Evolutionary conservation across 208 protist species (phyloP), one percentile per base, ranked within the genome.

Genomic region (Vickermania spadyakhi): DNA sequence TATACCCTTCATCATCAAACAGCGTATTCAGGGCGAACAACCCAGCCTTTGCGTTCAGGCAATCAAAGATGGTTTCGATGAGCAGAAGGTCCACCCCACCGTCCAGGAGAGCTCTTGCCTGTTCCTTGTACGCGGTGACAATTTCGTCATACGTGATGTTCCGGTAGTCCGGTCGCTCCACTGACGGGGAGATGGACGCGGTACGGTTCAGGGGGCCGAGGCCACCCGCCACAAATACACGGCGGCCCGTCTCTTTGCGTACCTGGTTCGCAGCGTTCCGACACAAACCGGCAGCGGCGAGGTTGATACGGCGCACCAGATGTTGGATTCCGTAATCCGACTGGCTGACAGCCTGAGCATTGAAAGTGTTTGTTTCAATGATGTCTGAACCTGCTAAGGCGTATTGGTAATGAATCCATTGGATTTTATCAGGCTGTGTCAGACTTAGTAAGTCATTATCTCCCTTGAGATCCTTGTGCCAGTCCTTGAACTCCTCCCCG

Each of bases 281-380:
- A 59, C 87, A 89, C 14, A 96, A 56, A 57, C 72, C 52, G 13
- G 85, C 80, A 2, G 88, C 79, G 18, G 71, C 73, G 13, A 84
- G 60, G 77, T 97, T 97, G 59, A 97, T 69, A 18, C 91, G 77
- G 49, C 84, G 78, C 3, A 84, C 76, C n/a, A 97, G 65, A 60
- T 93, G 66, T 73, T 97, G 84, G 45, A 93, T 70, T 25, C 68
- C 66, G 68, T 99, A 99, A 79, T 99, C 96, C 22, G 81, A 81
- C 86, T 97, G 94, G 29, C 94, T 90, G 62, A 98, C 89, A 2
- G 60, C 61, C 31, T 77, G 98, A 1, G 80, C 73, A 67, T 89
- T 96, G 81, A 99, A 99, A 31, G 96, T 99, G 87, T 98, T 98
- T 14, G 97, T 99, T 77, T 97, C 96, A 61, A 97, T 72, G 31